Evolutionary conservation across 1,284 basidiomycete genomes (phyloP).

Genomic region (Xanthoconium separans): DNA sequence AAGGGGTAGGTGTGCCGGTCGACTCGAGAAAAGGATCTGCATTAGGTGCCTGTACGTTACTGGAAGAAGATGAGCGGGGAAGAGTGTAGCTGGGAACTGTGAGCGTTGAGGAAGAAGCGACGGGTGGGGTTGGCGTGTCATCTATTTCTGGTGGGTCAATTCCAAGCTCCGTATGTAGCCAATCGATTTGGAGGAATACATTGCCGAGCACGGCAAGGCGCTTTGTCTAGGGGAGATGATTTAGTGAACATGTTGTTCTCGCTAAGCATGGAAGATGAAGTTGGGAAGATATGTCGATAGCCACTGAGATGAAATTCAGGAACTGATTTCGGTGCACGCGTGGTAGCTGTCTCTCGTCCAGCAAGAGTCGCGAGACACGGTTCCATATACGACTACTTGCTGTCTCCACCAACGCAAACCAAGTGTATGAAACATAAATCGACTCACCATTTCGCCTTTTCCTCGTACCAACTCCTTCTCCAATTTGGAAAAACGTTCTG

Average conservation of each 20-base stretch:
- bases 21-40: slow-evolving; percentile 53
- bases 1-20: slow-evolving; percentile 47
- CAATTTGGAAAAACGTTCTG: slow-evolving; percentile 71
- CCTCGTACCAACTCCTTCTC: slow-evolving; percentile 80
- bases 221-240: slow-evolving; percentile 47
- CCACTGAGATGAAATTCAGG: background rate
- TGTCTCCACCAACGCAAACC: background rate
- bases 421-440: background rate
- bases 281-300: background rate
- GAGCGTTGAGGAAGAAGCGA: slow-evolving; percentile 39
- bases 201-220: slow-evolving; percentile 64
- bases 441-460: slow-evolving; percentile 74
- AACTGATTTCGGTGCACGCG: background rate
- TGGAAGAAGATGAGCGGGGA: slow-evolving; percentile 41
- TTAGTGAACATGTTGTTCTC: slow-evolving; percentile 4
- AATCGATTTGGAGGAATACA: slow-evolving; percentile 71
- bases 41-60: slow-evolving; percentile 28
- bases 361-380: background rate
- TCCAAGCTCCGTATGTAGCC: slow-evolving; percentile 77
- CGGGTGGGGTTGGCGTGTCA: slow-evolving; percentile 26
- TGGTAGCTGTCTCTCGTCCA: background rate
- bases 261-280: background rate
- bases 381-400: background rate
- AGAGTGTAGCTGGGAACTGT: slow-evolving; percentile 32
- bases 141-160: slow-evolving; percentile 55